These are phyloP conservation scores for Trichoderma sp. DNA, from an alignment of 2,329 filamentous ascomycete species.

Conservation along the genomic window DNA sequence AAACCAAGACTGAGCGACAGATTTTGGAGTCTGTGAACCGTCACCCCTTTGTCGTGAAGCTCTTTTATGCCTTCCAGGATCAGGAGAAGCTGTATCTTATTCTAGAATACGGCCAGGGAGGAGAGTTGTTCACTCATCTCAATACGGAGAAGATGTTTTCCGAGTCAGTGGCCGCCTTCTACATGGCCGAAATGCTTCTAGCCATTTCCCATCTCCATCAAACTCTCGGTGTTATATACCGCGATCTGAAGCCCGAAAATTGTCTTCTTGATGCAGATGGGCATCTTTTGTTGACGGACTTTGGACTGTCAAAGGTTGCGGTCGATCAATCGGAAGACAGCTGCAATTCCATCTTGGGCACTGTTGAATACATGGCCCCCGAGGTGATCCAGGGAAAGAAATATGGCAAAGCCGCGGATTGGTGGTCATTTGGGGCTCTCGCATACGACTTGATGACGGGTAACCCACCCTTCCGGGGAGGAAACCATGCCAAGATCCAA, in stretches of 20 bases:
- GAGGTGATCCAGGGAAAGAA: conserved; percentile 87
- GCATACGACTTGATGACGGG: conserved; percentile 93
- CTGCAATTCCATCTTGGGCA: conserved; percentile 91
- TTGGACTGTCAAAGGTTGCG: conserved; percentile 93
- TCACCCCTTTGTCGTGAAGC: conserved; percentile 96
- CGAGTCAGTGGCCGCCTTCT: conserved; percentile 87
- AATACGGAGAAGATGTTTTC: conserved; percentile 94
- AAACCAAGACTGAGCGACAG: conserved; percentile 94
- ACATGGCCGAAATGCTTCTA: conserved; percentile 97
- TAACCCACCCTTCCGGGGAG: conserved; percentile 84
- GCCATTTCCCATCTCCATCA: conserved; percentile 92
- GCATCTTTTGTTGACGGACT: conserved; percentile 93
- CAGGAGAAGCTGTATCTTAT: conserved; percentile 97
- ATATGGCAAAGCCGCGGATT: conserved; percentile 95
- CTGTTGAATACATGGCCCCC: conserved; percentile 98
- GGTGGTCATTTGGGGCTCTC: conserved; percentile 96
- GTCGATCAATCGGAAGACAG: conserved; percentile 65
- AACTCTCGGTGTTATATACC: conserved; percentile 91
- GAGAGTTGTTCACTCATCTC: conserved; percentile 95
- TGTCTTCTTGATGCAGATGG: conserved; percentile 90
- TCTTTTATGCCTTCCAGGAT: conserved; percentile 98
- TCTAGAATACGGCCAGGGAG: conserved; percentile 94
- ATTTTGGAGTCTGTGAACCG: conserved; percentile 95
- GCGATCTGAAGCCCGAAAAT: conserved; percentile 97
- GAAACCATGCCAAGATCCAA: conserved; percentile 92